These are phyloP conservation scores for Alternaria gaisen DNA, from an alignment of 2,329 filamentous ascomycete species.

Conservation along the genomic window DNA sequence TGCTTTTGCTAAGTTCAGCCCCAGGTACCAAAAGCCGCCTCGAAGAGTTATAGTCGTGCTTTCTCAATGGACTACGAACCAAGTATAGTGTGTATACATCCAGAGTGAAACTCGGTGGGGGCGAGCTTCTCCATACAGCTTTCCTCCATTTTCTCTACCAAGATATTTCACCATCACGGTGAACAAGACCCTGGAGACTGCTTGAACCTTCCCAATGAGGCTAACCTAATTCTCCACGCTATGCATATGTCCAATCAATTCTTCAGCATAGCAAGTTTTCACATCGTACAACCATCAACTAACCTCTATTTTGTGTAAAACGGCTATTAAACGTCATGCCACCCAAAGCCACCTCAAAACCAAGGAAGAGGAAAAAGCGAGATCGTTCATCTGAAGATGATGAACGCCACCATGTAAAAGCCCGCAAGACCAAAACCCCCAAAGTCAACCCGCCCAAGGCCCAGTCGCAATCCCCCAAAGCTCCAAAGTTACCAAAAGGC, in stretches of 20 bases:
- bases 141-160: background rate
- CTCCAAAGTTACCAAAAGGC: background rate
- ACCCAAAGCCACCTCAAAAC: background rate
- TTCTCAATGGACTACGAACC: too few relatives aligned
- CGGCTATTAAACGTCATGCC: background rate
- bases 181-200: background rate
- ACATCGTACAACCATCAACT: background rate
- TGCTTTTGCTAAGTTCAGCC: too few relatives aligned
- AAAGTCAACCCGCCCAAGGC: background rate
- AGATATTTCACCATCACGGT: background rate
- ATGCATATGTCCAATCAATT: background rate
- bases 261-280: background rate
- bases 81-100: too few relatives aligned
- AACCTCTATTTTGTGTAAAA: background rate
- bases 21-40: too few relatives aligned
- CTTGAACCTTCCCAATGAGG: background rate
- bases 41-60: too few relatives aligned
- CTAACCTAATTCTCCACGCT: background rate
- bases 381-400: background rate
- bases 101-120: too few relatives aligned
- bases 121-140: background rate
- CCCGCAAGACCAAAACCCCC: background rate
- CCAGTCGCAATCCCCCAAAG: background rate
- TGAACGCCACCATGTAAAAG: background rate
- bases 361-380: background rate